Conservation (phyloP, 1,284 basidiomycete genomes). For the Ganoderma meredithae region DNA sequence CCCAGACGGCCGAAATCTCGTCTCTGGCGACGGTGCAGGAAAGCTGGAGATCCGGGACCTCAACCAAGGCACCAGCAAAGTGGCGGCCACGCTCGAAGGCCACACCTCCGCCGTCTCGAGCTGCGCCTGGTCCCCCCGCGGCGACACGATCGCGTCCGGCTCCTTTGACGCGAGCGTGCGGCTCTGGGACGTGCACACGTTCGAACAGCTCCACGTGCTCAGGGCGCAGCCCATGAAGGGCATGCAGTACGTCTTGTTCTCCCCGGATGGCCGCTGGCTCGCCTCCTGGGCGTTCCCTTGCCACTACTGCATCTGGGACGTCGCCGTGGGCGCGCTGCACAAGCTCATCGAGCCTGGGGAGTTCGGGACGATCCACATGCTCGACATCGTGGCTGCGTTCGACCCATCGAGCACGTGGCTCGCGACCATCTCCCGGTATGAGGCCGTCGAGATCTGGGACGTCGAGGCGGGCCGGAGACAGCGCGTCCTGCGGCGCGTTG, state of each 20-base stretch:
- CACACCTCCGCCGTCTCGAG: neutral
- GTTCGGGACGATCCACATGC: neutral
- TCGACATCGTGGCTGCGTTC: neutral
- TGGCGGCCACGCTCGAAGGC: neutral
- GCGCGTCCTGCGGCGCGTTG: neutral
- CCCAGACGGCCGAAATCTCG: neutral
- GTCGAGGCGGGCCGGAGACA: neutral
- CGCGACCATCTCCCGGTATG: neutral
- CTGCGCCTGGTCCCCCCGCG: neutral
- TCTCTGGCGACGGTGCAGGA: neutral
- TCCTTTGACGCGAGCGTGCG: neutral
- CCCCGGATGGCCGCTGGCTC: neutral
- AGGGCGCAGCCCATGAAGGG: neutral
- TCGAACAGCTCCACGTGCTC: neutral
- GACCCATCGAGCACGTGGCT: neutral
- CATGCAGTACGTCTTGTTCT: slow-evolving; percentile 3
- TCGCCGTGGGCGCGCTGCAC: neutral
- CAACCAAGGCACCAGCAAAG: neutral
- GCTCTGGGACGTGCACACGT: neutral
- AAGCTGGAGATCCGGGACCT: neutral
- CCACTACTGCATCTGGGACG: neutral
- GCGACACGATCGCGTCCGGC: neutral
- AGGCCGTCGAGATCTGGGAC: neutral
- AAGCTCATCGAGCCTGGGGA: neutral
- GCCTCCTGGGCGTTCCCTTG: neutral